Evolutionary conservation across 2,329 filamentous ascomycete genomes (phyloP), one percentile per base, ranked within the genome.

Genomic region (Podosphaera xanthii): DNA sequence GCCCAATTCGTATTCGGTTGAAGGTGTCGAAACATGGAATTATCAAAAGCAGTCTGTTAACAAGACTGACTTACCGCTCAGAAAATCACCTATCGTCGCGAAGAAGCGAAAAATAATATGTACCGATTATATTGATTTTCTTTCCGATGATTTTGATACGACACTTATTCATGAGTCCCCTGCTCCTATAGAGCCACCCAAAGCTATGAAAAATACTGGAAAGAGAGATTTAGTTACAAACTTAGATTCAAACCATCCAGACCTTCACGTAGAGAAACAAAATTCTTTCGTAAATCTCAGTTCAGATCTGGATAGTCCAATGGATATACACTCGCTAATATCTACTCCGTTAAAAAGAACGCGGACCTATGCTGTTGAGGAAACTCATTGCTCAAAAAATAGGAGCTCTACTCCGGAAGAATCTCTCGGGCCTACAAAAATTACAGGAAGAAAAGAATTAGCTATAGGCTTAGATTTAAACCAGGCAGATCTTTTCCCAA

Each of bases 251-350:
- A 61, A 9, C 22, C 61, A 12, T 55, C 40, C 10, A 38, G 36
- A 56, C 44, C 57, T 33, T 50, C 60, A 1, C 58, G 38, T 22
- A 33, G 33, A 36, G 38, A 57, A 42, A 57, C 38, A 35, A 22
- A 57, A 57, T 8, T 9, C 35, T 44, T 33, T 35, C 4, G n/a
- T 35, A 44, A 31, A 57, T n/a, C 54, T 22, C 6, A 57, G 54
- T 40, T 44, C 54, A n/a, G 14, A 42, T 2, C 42, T 38, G 31
- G 36, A 54, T 57, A 42, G 30, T 44, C 55, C 6, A 36, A 57
- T 9, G 61, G 61, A 30, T 64, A 58, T 38, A 65, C 64, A 7
- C 58, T 68, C 31, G 68, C 70, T 3, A 71, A 73, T 61, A 67
- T 69, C 10, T 66, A 72, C 54, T 68, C 71, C 30, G 67, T 12